A percentile compares a stretch with the other conserved stretches of the same genome.
Conservation (phyloP, 306 rosid species). For the Cicer chorassanicum region DNA sequence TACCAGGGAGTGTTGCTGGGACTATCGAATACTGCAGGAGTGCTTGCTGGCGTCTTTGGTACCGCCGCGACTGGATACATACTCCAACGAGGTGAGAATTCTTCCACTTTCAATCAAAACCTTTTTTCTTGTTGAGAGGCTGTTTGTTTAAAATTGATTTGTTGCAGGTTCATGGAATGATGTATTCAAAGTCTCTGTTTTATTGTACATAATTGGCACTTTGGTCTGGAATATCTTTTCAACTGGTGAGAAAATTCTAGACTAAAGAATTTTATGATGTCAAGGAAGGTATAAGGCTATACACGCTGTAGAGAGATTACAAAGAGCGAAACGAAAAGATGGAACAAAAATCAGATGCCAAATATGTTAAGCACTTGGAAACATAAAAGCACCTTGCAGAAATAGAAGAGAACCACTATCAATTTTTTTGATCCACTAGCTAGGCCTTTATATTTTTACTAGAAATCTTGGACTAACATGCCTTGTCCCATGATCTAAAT, state of each 20-base stretch:
- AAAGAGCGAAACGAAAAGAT: constrained; percentile 9
- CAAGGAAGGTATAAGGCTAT: constrained; percentile 35
- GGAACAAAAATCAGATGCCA: constrained; percentile 42
- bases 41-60: constrained; percentile 93
- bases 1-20: constrained; percentile 89
- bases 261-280: constrained; percentile 48
- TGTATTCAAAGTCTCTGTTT: constrained; percentile 89
- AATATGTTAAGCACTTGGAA: constrained; percentile 40
- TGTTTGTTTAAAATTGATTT: constrained; percentile 12
- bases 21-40: constrained; percentile 93
- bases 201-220: constrained; percentile 76
- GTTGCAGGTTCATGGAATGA: constrained; percentile 94
- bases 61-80: constrained; percentile 96
- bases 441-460: constrained; percentile 43
- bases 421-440: constrained; percentile 47
- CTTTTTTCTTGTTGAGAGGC: background rate
- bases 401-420: constrained; percentile 35
- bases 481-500: constrained; percentile 36
- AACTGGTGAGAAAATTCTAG: constrained; percentile 83
- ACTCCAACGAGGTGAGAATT: constrained; percentile 75
- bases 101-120: constrained; percentile 17
- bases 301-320: constrained; percentile 3
- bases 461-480: constrained; percentile 50
- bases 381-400: constrained; percentile 38
- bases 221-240: constrained; percentile 86